Percentiles rank a stretch among this genome's conserved stretches.
Evolutionary conservation across 2,329 filamentous ascomycete genomes (phyloP).

Genomic region (Cryphonectria naterciae): DNA sequence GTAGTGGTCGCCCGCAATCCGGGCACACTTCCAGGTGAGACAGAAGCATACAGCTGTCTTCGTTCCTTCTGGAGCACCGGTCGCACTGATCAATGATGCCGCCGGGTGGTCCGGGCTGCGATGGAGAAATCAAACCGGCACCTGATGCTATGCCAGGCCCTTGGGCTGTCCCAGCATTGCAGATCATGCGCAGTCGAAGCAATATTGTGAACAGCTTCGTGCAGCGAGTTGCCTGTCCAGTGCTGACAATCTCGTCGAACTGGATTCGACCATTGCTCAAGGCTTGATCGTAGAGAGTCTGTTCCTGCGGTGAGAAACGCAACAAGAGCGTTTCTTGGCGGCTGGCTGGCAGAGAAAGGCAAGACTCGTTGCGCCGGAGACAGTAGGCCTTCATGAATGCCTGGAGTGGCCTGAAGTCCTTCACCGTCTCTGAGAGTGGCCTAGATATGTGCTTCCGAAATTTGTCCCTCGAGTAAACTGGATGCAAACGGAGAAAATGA

Average conservation of each 20-base stretch:
- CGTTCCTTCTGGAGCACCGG: too few relatives aligned
- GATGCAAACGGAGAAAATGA: too few relatives aligned
- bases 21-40: too few relatives aligned
- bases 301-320: too few relatives aligned
- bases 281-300: too few relatives aligned
- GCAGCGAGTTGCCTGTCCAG: background rate
- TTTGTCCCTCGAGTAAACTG: slow-evolving; percentile 31
- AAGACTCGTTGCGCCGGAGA: slow-evolving; percentile 46
- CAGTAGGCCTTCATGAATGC: slow-evolving; percentile 45
- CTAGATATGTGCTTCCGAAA: slow-evolving; percentile 48
- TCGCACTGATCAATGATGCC: too few relatives aligned
- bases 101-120: too few relatives aligned
- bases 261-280: background rate
- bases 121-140: too few relatives aligned
- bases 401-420: slow-evolving; percentile 38
- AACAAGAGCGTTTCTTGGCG: background rate
- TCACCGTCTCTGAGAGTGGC: slow-evolving; percentile 42
- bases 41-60: too few relatives aligned
- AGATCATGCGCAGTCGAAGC: slow-evolving; percentile 15
- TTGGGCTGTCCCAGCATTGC: slow-evolving; percentile 5
- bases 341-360: slow-evolving; percentile 39
- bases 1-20: too few relatives aligned
- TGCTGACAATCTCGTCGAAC: slow-evolving; percentile 16
- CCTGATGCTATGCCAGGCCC: too few relatives aligned
- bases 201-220: slow-evolving; percentile 9